These are phyloP conservation scores for Scalesia atractyloides DNA, from an alignment of 129 eudicot species.

Conservation along the genomic window DNA sequence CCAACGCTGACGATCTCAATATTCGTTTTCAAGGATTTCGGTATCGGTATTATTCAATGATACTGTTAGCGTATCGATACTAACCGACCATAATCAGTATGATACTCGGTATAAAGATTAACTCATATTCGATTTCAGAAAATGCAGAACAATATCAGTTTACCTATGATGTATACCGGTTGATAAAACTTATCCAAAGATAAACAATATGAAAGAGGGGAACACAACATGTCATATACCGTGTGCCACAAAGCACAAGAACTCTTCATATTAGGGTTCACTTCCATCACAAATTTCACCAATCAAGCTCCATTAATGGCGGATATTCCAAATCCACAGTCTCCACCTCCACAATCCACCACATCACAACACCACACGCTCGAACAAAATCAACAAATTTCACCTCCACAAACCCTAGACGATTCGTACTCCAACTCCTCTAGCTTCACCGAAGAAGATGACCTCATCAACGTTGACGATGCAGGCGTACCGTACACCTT, in stretches of 20 bases:
- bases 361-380: conserved; percentile 8
- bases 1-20: too few relatives aligned
- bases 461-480: conserved; percentile 17
- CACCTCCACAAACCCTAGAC: conserved; percentile 27
- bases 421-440: conserved; percentile 1
- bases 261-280: conserved; percentile 15
- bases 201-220: background rate
- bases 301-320: conserved; percentile 19
- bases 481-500: conserved; percentile 30
- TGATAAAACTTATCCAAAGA: background rate
- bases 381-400: background rate
- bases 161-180: too few relatives aligned
- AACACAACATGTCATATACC: conserved; percentile 30
- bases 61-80: too few relatives aligned
- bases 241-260: conserved; percentile 18
- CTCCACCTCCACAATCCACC: conserved; percentile 6
- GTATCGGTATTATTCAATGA: too few relatives aligned
- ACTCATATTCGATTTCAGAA: too few relatives aligned
- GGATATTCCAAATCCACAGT: conserved; percentile 12
- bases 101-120: too few relatives aligned
- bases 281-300: conserved; percentile 8
- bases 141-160: too few relatives aligned
- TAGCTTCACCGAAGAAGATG: conserved; percentile 8
- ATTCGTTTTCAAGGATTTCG: too few relatives aligned
- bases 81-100: too few relatives aligned